These are phyloP conservation scores for Tulasnella sp. DNA, from an alignment of 768 basidiomycete species.

Conservation along the genomic window DNA sequence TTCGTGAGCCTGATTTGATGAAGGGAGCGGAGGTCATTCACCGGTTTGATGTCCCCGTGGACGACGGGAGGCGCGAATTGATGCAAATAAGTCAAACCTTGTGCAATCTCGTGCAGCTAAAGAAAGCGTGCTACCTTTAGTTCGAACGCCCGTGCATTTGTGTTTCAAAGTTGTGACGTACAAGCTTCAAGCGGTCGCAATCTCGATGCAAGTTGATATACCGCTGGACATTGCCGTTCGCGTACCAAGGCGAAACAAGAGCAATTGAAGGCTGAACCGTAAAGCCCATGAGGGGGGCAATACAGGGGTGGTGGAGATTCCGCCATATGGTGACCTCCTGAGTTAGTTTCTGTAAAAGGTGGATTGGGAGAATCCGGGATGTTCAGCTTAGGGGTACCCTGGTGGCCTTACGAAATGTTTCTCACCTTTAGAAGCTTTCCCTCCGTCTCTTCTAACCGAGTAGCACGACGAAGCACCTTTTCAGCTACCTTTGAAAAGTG, in stretches of 20 bases:
- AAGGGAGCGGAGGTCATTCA: neutral
- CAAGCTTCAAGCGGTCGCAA: slow-evolving; percentile 18
- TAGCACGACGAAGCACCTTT: neutral
- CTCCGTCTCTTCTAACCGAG: neutral
- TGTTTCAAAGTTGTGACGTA: neutral
- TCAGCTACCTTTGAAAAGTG: neutral
- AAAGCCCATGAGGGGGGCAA: slow-evolving; percentile 22
- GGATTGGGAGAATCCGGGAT: neutral
- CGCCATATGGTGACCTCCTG: slow-evolving; percentile 3
- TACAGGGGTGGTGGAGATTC: slow-evolving; percentile 1
- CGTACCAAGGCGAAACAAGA: slow-evolving; percentile 13
- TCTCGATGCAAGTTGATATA: slow-evolving; percentile 6
- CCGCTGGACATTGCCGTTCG: neutral
- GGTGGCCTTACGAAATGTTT: too few relatives aligned
- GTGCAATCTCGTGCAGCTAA: slow-evolving; percentile 24
- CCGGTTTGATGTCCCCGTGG: slow-evolving; percentile 27
- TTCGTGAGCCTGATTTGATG: neutral
- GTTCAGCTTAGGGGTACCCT: neutral
- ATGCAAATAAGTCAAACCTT: slow-evolving; percentile 25
- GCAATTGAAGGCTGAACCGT: neutral
- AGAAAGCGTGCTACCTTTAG: neutral
- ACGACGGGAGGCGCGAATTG: slow-evolving; percentile 10
- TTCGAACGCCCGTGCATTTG: too few relatives aligned
- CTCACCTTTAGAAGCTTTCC: neutral
- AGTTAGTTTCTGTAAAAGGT: neutral